Evolutionary conservation across 1,284 basidiomycete genomes (phyloP).

Genomic region (Sporisorium reilianum): DNA sequence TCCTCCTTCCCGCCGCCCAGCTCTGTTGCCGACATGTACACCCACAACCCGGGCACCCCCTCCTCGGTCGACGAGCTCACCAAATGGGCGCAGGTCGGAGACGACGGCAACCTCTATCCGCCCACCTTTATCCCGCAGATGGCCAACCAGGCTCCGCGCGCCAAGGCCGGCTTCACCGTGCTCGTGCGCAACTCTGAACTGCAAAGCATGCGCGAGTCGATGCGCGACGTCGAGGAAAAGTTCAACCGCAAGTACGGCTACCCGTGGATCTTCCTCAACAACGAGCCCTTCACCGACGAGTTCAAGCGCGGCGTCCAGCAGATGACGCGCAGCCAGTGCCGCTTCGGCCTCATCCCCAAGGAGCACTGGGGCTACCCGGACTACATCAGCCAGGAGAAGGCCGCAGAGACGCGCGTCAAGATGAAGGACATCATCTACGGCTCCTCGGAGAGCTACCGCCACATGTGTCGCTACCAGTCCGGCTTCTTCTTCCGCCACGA

Average conservation of each 20-base stretch:
- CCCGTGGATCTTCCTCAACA: constrained; percentile 71
- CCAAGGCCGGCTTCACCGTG: constrained; percentile 69
- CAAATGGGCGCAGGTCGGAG: constrained; percentile 56
- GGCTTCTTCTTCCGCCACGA: constrained; percentile 75
- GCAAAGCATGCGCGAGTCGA: constrained; percentile 59
- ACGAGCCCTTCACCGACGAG: constrained; percentile 69
- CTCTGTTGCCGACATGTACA: constrained; percentile 59
- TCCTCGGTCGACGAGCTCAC: constrained; percentile 59
- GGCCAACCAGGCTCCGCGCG: constrained; percentile 61
- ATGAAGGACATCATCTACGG: constrained; percentile 88
- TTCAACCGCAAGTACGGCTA: constrained; percentile 70
- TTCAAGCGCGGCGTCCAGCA: constrained; percentile 68
- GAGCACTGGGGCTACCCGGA: constrained; percentile 88
- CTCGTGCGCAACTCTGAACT: constrained; percentile 69
- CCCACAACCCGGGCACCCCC: constrained; percentile 52
- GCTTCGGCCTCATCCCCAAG: constrained; percentile 83
- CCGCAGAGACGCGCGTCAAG: constrained; percentile 75
- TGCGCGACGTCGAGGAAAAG: constrained; percentile 63
- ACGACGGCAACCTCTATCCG: constrained; percentile 66
- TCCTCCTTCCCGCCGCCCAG: constrained; percentile 30
- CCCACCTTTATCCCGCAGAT: constrained; percentile 61
- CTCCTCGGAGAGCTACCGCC: constrained; percentile 75
- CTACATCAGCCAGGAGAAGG: constrained; percentile 76
- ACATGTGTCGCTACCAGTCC: constrained; percentile 88
- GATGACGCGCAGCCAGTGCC: constrained; percentile 65